Evolutionary conservation across 139 green algal genomes (phyloP), one percentile per base, ranked within the genome.

Genomic region (Chlorella ohadii): DNA sequence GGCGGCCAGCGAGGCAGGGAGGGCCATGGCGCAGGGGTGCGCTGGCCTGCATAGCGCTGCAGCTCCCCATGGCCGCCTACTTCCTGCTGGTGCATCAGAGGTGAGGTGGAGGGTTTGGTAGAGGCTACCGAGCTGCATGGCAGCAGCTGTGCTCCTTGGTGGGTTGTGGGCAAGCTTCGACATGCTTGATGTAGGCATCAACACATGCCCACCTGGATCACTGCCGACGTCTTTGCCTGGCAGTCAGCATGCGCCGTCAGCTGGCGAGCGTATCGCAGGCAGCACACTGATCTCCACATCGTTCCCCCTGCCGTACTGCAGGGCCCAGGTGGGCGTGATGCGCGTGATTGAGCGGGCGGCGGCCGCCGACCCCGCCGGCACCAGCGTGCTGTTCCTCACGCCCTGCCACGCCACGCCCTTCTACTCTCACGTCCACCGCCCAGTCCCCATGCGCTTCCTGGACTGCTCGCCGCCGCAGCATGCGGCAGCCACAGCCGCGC

Each of bases 401-500:
- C 91, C 90, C 19, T 94, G 91, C 51, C 91, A 94, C 68, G 74
- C 86, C 33, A 94, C 88, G 2, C 91, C 91, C 4, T 88, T 77
- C 47, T 89, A 86, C 71, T 86, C 85, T 28, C 84, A 92, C 64
- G 12, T 94, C 7, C 91, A 94, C 34, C 6, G 16, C 25, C 44
- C 33, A 25, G 65, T 90, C 22, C 72, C 31, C 31, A 90, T 94
- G 87, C 72, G 79, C 12, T 94, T 93, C 72, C 79, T 93, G 79
- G 91, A 94, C 78, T 94, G 91, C 61, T 94, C 91, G 1, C 90
- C 91, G 15, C 75, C 78, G 67, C 57, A 63, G 55, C 25, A 72
- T 25, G 68, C 68, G 2, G 68, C 70, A 25, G 55, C 72, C 34
- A 77, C 36, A 36, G 63, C 41, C 0, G 2, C 9, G 20, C 56